Conservation (phyloP, 305 asterid genomes). For the Fraxinus nigra region DNA sequence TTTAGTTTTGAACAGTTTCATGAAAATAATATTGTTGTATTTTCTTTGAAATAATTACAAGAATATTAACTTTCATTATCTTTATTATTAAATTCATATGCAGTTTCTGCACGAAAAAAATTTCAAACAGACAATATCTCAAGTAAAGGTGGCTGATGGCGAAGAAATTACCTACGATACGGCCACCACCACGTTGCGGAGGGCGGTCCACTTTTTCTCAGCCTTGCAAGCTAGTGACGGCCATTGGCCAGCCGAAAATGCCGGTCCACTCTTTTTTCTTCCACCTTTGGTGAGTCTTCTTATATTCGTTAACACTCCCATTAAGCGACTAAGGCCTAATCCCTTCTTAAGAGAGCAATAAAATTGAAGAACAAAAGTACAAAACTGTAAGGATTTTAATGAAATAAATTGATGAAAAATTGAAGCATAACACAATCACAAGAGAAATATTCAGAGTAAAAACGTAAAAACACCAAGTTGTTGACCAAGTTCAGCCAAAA, state of each 20-base stretch:
- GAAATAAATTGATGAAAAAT: no score
- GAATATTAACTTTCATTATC: neutral
- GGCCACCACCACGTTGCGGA: constrained; percentile 55
- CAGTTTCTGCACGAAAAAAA: constrained; percentile 74
- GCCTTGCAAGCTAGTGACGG: constrained; percentile 91
- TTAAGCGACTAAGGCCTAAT: neutral
- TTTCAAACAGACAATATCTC: constrained; percentile 65
- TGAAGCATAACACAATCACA: no score
- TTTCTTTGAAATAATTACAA: neutral
- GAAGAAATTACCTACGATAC: constrained; percentile 61
- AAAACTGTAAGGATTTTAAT: no score
- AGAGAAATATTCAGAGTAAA: no score
- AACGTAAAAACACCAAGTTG: no score
- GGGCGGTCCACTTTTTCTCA: constrained; percentile 70
- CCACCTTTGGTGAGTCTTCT: constrained; percentile 68
- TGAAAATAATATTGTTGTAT: neutral
- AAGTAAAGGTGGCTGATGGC: constrained; percentile 65
- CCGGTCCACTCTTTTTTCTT: constrained; percentile 83
- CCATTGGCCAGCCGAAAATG: constrained; percentile 93
- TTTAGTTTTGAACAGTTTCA: neutral
- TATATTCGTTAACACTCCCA: neutral
- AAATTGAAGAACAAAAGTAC: neutral
- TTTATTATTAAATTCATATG: neutral
- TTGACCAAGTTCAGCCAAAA: no score
- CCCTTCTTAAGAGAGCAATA: neutral